Conservation (phyloP, 139 green algal species). For the Ettlia oleoabundans region DNA sequence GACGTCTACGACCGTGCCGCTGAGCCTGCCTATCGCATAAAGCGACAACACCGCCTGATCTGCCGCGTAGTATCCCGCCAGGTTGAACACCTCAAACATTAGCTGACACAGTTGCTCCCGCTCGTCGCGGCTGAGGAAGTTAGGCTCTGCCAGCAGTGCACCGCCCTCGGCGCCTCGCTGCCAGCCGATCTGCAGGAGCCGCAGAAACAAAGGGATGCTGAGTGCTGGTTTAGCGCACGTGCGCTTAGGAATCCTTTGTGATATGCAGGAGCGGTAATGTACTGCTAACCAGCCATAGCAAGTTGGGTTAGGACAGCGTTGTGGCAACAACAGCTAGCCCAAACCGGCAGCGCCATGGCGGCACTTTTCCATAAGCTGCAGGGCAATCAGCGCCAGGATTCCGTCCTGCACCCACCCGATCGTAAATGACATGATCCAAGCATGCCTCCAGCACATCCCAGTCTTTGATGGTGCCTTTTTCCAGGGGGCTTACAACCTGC, state of each 20-base stretch:
- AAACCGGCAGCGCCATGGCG: no score
- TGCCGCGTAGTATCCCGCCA: slow-evolving; percentile 69
- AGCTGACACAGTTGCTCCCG: slow-evolving; percentile 80
- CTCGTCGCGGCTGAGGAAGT: slow-evolving; percentile 65
- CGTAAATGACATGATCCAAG: slow-evolving; percentile 73
- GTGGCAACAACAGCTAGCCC: no score
- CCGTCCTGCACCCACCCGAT: slow-evolving; percentile 33
- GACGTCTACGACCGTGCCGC: slow-evolving; percentile 84
- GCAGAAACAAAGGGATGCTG: no score
- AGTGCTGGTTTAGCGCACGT: not conserved
- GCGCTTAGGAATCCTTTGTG: no score
- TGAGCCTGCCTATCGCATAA: slow-evolving; percentile 77
- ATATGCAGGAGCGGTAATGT: no score
- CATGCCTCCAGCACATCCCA: slow-evolving; percentile 76
- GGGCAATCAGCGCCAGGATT: not conserved
- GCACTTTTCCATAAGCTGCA: no score
- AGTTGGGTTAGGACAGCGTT: no score
- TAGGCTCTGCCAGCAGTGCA: slow-evolving; percentile 75
- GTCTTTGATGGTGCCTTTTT: slow-evolving; percentile 55
- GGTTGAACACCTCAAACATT: slow-evolving; percentile 84
- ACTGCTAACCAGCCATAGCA: no score
- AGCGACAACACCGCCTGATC: slow-evolving; percentile 75
- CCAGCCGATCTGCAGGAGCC: slow-evolving; percentile 70
- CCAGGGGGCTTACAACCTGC: slow-evolving; percentile 4
- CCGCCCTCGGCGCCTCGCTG: slow-evolving; percentile 67